phyloP scores from a whole-genome alignment of 2,329 filamentous ascomycete genomes.

The Xylaria sp. region DNA sequence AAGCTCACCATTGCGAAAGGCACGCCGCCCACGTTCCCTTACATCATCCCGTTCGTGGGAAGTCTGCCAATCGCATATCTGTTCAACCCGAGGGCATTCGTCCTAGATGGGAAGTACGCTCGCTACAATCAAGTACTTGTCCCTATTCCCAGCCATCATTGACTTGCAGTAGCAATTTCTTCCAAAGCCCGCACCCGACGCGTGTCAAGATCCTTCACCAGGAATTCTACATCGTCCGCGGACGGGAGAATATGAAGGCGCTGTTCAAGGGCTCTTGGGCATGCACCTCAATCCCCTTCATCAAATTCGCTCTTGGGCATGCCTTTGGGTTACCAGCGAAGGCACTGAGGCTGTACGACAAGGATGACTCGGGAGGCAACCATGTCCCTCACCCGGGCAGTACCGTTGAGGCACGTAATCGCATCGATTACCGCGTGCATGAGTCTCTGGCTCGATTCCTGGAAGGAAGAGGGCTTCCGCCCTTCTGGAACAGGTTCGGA shows the following conservation, averaged over 20 bases:
- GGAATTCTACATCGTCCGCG: conserved; percentile 43
- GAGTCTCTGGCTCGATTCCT: conserved; percentile 40
- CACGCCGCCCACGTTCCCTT: conserved; percentile 41
- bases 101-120: conserved; percentile 40
- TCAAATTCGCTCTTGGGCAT: conserved; percentile 48
- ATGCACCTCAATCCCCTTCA: conserved; percentile 46
- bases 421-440: conserved; percentile 42
- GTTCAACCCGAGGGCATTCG: conserved; percentile 41
- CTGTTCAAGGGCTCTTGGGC: conserved; percentile 43
- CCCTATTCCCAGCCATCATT: neutral
- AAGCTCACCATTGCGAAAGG: conserved; percentile 31
- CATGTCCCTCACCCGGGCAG: conserved; percentile 39
- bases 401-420: conserved; percentile 38
- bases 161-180: conserved; percentile 41
- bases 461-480: conserved; percentile 42
- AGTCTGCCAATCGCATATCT: conserved; percentile 43
- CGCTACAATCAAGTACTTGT: no score
- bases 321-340: conserved; percentile 46
- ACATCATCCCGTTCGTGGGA: conserved; percentile 43
- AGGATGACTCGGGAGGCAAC: conserved; percentile 45
- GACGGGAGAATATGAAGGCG: conserved; percentile 43
- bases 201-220: conserved; percentile 43
- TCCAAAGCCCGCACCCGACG: conserved; percentile 41
- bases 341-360: conserved; percentile 44
- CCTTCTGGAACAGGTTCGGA: conserved; percentile 44